Percentiles rank a stretch among this genome's conserved stretches.
Evolutionary conservation across 177 flowering plant species (phyloP).

Genomic region (Tripterygium wilfordii): DNA sequence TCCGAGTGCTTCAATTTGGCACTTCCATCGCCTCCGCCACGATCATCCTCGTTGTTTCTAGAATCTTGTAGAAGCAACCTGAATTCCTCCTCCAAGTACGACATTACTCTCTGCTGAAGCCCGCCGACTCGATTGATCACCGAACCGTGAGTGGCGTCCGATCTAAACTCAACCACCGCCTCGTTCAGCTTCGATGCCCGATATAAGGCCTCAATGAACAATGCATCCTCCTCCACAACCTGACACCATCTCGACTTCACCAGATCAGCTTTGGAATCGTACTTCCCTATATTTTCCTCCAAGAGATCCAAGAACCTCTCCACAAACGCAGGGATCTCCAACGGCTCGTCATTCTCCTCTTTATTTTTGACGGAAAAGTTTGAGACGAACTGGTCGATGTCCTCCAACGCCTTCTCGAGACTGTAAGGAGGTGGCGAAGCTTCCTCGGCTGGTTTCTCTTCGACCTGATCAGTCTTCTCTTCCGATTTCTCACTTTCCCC

Average conservation of each 20-base stretch:
- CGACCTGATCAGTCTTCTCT: background rate
- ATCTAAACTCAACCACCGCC: background rate
- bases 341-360: background rate
- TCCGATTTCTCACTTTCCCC: background rate
- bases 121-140: constrained; percentile 18
- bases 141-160: background rate
- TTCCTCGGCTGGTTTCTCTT: too few relatives aligned
- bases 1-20: too few relatives aligned
- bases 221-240: constrained; percentile 7
- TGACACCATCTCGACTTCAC: constrained; percentile 12
- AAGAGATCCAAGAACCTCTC: constrained; percentile 16
- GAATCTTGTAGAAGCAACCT: constrained; percentile 53
- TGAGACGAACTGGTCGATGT: too few relatives aligned
- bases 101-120: constrained; percentile 41
- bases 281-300: constrained; percentile 13
- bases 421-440: too few relatives aligned
- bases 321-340: constrained; percentile 17
- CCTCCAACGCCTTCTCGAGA: too few relatives aligned
- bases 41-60: too few relatives aligned
- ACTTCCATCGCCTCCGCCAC: too few relatives aligned
- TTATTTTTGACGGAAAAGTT: too few relatives aligned
- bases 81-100: constrained; percentile 64
- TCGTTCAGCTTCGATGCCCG: constrained; percentile 14
- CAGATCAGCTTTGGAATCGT: constrained; percentile 13
- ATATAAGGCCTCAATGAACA: constrained; percentile 14